A percentile compares a stretch with the other conserved stretches of the same genome.
These are phyloP conservation scores for Thraustochytrium striatum DNA, from an alignment of 352 stramenopile genomes.

Conservation along the genomic window DNA sequence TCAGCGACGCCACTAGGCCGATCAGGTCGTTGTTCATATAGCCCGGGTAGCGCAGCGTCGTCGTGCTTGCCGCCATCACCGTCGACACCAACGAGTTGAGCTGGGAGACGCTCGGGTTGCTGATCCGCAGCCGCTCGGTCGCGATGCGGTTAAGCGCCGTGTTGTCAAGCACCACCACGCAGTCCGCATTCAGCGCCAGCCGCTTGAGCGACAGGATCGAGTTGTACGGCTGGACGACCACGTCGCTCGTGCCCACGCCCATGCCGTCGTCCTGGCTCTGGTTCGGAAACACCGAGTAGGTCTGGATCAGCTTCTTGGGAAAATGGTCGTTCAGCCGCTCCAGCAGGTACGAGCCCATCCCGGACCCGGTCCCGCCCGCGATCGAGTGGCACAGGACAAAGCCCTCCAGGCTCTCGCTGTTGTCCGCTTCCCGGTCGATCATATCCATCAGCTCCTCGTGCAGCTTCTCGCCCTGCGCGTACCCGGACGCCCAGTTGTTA, in stretches of 20 bases:
- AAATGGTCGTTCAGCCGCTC: constrained; percentile 99
- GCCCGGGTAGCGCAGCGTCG: constrained; percentile 84
- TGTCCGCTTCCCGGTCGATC: constrained; percentile 96
- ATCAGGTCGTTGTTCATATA: constrained; percentile 99
- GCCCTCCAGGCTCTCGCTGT: constrained; percentile 85
- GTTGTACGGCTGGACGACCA: constrained; percentile 99
- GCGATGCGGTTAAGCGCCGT: constrained; percentile 93
- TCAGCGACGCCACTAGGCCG: constrained; percentile 92
- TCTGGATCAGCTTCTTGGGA: constrained; percentile 99
- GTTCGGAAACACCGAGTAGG: constrained; percentile 98
- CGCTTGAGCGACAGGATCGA: constrained; percentile 98
- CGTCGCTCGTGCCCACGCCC: constrained; percentile 68
- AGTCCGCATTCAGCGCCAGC: constrained; percentile 95
- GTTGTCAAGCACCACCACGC: constrained; percentile 98
- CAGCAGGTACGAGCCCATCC: constrained; percentile 98
- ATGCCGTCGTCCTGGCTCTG: constrained; percentile 63
- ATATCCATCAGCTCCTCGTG: constrained; percentile 98
- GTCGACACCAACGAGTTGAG: constrained; percentile 97
- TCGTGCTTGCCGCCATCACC: constrained; percentile 97
- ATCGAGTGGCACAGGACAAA: constrained; percentile 99
- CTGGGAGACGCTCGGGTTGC: constrained; percentile 92
- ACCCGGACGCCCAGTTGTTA: constrained; percentile 87
- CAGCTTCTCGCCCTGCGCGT: constrained; percentile 83
- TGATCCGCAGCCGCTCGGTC: constrained; percentile 76
- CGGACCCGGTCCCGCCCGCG: constrained; percentile 94